Evolutionary conservation across 2,329 filamentous ascomycete species (phyloP).

Genomic region (Trichoderma aggressivum): DNA sequence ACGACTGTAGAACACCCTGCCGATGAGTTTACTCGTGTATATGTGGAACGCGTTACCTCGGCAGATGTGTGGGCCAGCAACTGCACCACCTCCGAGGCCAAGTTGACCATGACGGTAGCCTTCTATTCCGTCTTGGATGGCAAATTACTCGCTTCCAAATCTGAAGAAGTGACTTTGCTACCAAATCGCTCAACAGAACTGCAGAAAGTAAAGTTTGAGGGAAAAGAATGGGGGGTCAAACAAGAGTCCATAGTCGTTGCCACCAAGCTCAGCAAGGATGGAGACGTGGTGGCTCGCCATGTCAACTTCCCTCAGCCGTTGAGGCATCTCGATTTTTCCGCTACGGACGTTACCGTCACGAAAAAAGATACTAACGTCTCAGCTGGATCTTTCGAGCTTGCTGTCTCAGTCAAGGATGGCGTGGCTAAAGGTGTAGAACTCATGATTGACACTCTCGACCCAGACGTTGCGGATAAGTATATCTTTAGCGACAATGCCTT

Average conservation of each 20-base stretch:
- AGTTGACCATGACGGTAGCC: background rate
- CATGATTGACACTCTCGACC: background rate
- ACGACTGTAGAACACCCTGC: background rate
- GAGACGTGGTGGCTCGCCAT: background rate
- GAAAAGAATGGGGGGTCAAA: background rate
- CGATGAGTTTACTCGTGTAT: background rate
- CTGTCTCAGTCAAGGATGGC: background rate
- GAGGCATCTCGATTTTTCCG: background rate
- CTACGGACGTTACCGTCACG: background rate
- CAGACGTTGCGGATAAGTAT: background rate
- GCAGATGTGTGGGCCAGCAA: constrained; percentile 4
- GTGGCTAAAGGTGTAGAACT: constrained; percentile 9
- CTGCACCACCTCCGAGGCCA: background rate
- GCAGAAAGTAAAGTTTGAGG: background rate
- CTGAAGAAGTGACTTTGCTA: background rate
- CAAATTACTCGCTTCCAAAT: background rate
- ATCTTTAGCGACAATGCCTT: constrained; percentile 4
- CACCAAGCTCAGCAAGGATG: background rate
- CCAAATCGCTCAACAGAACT: constrained; percentile 10
- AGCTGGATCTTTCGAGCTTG: background rate
- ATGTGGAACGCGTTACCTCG: background rate
- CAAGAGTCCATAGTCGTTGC: constrained; percentile 2
- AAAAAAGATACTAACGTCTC: background rate
- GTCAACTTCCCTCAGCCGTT: constrained; percentile 13
- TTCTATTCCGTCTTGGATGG: background rate